Percentiles rank a stretch among this genome's conserved stretches.
Evolutionary conservation across 345 rosid species (phyloP).

Genomic region (Hibiscus tridactylites): DNA sequence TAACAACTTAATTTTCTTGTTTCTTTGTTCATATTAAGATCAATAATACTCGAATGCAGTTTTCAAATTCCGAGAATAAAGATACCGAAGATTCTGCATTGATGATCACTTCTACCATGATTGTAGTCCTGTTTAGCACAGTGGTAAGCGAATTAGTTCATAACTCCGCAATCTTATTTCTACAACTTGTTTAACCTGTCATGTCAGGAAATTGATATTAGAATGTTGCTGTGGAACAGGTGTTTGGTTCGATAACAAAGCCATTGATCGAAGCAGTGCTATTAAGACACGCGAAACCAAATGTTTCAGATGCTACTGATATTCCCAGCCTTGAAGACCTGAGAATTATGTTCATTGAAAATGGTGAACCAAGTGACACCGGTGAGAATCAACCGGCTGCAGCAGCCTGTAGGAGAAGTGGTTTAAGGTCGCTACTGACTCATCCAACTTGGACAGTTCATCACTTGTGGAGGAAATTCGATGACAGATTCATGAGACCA

Average conservation of each 20-base stretch:
- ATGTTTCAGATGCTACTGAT: slow-evolving; percentile 34
- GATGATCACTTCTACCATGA: slow-evolving; percentile 53
- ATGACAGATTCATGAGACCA: slow-evolving; percentile 61
- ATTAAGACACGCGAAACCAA: slow-evolving; percentile 27
- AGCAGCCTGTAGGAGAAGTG: slow-evolving; percentile 18
- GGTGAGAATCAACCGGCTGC: slow-evolving; percentile 2
- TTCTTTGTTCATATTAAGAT: slow-evolving; percentile 2
- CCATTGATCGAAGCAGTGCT: slow-evolving; percentile 48
- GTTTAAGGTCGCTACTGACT: slow-evolving; percentile 37
- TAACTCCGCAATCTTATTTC: background rate
- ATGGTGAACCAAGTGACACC: slow-evolving; percentile 25
- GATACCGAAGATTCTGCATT: slow-evolving; percentile 25
- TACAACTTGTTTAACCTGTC: background rate
- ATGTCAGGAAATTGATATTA: background rate
- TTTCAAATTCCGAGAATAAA: slow-evolving; percentile 12
- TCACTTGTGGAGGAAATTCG: slow-evolving; percentile 59
- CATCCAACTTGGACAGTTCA: slow-evolving; percentile 50
- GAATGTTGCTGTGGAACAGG: slow-evolving; percentile 21
- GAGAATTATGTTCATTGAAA: slow-evolving; percentile 39
- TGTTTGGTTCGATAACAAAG: slow-evolving; percentile 57
- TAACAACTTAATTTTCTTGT: background rate
- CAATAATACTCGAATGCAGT: slow-evolving; percentile 28
- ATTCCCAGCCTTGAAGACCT: slow-evolving; percentile 48
- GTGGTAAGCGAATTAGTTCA: slow-evolving; percentile 26
- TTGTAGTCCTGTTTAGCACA: slow-evolving; percentile 65